Base-by-base conservation (phyloP, 2,329 filamentous ascomycete species). In the Tolypocladium pustulatum region DNA sequence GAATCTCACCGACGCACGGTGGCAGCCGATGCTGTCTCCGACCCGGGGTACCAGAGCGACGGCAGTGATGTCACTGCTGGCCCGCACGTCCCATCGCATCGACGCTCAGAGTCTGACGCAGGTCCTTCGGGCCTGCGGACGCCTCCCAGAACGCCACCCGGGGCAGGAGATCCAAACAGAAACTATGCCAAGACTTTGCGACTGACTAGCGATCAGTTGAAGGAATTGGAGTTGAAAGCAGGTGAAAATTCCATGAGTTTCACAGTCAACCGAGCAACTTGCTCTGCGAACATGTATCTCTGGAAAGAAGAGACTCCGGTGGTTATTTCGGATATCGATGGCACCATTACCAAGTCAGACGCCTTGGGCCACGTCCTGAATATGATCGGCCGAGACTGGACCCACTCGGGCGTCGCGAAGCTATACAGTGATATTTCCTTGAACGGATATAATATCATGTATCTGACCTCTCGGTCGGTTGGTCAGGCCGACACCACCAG, bases 381-480 rank as follows among this genome's bases (percentile, higher is more conserved):
- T 76, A 94, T 94, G 85, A 93, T 99, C 64, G 94, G 94, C 49
- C 87, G 94, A 54, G 94, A 99, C 73, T 99, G 94, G 94, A 99
- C 94, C 3, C 94, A 99, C 71, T 83, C 91, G 20, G 94, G 94
- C 41, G 93, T 99, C 30, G 95, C 94, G 27, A 99, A 99, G 75
- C 81, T 99, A 10, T 99, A 97, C 74, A 94, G 89, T 55, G 95
- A 99, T 65, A 99, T 99, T 65, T 86, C 87, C 1, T 86, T 88
- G 66, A 99, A 99, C 68, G 94, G 94, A 8, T 99, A 97, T 79
- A 97, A 99, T 72, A 95, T 99, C 69, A 91, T 99, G 83, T 99
- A 99, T 71, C 81, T 99, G 53, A 99, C 94, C 0, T 95, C 90
- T 70, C 87, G 94, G 56, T 94, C 90, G 17, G 92, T 97, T 53